Evolutionary conservation across 2,329 filamentous ascomycete species (phyloP).

Genomic region (Colletotrichum liaoningense): DNA sequence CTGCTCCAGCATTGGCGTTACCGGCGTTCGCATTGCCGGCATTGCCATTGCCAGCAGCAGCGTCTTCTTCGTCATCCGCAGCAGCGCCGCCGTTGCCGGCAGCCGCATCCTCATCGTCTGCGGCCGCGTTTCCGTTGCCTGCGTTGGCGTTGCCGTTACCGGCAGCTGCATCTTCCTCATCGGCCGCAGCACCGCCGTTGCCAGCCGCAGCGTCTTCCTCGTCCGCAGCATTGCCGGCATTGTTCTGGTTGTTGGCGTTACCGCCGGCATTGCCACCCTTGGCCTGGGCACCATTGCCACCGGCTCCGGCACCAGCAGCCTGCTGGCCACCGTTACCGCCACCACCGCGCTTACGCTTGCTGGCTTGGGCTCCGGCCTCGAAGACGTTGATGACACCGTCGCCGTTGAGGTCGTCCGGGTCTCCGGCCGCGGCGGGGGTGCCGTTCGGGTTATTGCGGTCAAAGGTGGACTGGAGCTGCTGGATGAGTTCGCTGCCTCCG

Average conservation of each 20-base stretch:
- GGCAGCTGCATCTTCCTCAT: neutral
- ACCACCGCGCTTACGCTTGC: slow-evolving; percentile 7
- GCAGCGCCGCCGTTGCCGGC: neutral
- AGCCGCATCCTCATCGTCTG: neutral
- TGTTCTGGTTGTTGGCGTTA: neutral
- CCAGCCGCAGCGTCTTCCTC: neutral
- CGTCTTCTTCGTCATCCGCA: neutral
- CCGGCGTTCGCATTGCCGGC: neutral
- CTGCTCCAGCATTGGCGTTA: neutral
- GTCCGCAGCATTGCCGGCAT: neutral
- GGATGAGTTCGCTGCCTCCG: slow-evolving; percentile 7
- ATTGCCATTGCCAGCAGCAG: neutral
- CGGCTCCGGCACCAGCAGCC: neutral
- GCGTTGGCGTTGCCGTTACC: neutral
- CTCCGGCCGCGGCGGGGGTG: no score
- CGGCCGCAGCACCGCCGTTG: neutral
- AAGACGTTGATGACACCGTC: slow-evolving; percentile 33
- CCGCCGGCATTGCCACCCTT: neutral
- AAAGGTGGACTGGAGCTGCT: slow-evolving; percentile 22
- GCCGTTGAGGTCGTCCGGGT: neutral
- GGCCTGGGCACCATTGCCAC: neutral
- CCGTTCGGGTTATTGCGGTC: neutral
- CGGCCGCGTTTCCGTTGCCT: neutral
- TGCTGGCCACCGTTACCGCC: neutral
- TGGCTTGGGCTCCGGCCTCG: slow-evolving; percentile 35